phyloP scores from a whole-genome alignment of 2,329 filamentous ascomycete genomes.

The Cordyceps sp. region DNA sequence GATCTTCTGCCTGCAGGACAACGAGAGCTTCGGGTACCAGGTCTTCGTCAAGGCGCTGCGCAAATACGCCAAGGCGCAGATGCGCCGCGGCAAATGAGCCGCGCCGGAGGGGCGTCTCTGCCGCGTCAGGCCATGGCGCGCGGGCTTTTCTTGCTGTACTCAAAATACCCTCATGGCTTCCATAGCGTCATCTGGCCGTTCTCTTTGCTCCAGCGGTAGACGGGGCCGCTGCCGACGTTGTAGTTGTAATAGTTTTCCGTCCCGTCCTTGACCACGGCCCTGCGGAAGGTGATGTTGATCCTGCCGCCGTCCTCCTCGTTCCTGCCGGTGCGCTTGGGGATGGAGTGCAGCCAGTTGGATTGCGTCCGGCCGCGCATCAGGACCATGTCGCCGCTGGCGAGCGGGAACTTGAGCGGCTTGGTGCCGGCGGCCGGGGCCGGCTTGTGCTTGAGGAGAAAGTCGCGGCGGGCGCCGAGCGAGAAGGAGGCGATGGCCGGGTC shows the following conservation, averaged over 20 bases:
- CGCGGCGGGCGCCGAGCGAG: constrained; percentile 52
- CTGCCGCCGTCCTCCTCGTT: constrained; percentile 44
- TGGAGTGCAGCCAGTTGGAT: constrained; percentile 58
- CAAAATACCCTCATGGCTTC: constrained; percentile 11
- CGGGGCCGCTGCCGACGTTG: constrained; percentile 55
- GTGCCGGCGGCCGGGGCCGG: constrained; percentile 20
- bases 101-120: no score
- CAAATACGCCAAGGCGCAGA: constrained; percentile 74
- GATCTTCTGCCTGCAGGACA: constrained; percentile 68
- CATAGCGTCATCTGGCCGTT: constrained; percentile 31
- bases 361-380: constrained; percentile 66
- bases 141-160: constrained; percentile 4
- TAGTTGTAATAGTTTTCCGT: constrained; percentile 77
- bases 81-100: constrained; percentile 61
- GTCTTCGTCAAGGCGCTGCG: constrained; percentile 76
- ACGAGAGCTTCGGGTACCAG: constrained; percentile 79
- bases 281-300: constrained; percentile 66
- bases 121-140: no score
- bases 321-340: constrained; percentile 56
- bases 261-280: constrained; percentile 51
- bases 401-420: constrained; percentile 29
- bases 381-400: constrained; percentile 61
- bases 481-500: constrained; percentile 61
- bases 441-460: constrained; percentile 71
- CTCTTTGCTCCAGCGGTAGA: constrained; percentile 49